Base-by-base conservation (phyloP, 176 grass and related monocot species). In the Aegilops tauschii region DNA sequence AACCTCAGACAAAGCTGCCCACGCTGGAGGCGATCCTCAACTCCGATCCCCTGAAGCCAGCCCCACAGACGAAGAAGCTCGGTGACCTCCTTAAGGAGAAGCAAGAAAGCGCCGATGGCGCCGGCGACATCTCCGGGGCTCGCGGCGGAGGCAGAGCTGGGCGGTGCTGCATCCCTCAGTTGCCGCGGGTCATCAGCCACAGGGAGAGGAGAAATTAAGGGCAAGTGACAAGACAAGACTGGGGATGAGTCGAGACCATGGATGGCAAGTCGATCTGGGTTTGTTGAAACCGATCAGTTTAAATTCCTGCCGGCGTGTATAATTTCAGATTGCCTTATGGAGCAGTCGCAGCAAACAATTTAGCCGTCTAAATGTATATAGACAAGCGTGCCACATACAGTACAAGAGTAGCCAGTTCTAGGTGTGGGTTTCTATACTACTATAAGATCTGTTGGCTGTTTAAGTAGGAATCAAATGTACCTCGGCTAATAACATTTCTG, bases 1-100 rank as follows among this genome's bases (percentile, higher is more conserved):
- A 11, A 4, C 23, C 63, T 18, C 11, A 13, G 13, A 71, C 54
- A 3, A 47, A 54, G 56, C 73, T 90, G 23, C 88, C 39, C 8
- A 90, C 88, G 0, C 79, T 90, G n/a, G 88, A 54, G 8, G 64
- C 64, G 3, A 40, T 90, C 73, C 72, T 90, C n/a, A 71, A 76
- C 35, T 61, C 77, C 4, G 82, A 82, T 23, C 64, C 88, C 31
- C 67, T 80, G 68, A 89, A 85, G 23, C 49, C 50, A 5, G n/a
- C 84, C 16, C 10, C 14, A 12, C 61, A 47, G 30, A 70, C 4
- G 7, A 76, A 50, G 3, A 76, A 63, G 79, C 88, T 90, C 0
- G 54, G 52, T 18, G 88, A 90, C 64, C 79, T 90, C 72, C 88
- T 86, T 2, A 58, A 58, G 64, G 79, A 83, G 88, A 9, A 67